Evolutionary conservation across 169 alveolate species (phyloP), one percentile per base, ranked within the genome.

Genomic region (Eimeria tenella): DNA sequence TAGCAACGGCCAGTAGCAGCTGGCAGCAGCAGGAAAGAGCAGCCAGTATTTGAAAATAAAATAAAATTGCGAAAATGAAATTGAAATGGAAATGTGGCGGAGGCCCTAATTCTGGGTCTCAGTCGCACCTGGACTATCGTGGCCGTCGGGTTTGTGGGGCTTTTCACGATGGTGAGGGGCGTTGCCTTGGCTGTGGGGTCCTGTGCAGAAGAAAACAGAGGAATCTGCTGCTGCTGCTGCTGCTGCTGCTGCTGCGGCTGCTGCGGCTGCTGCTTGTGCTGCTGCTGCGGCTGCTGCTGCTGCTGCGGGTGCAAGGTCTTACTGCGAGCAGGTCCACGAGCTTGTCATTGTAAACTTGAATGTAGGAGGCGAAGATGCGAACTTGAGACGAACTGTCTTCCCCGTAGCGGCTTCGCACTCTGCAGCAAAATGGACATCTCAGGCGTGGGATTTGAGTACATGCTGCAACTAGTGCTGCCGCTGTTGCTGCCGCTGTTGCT

Each of bases 321-420:
- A 96, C 96, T 25, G 95, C 95, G 53, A 96, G 79, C 31, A 96
- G 94, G 82, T 96, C 97, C 68, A 95, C 94, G 86, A 96, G 94
- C 91, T 95, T 94, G 50, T 96, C 97, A 79, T 96, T 96, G 93
- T 96, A 96, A 15, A 96, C 79, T 92, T 96, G 97, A 86, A 96
- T 87, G 65, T 96, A 96, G 52, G 97, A 96, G 5, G 95, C 97
- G 56, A 94, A 96, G 55, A 96, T 96, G 55, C 90, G 84, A 10
- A 96, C 95, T 53, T 93, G 50, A 6, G 89, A 21, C 4, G 65
- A 21, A 42, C 89, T 81, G 56, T 62, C 89, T 21, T 56, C 89
- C 21, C 89, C 89, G 55, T 81, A 81, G 56, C 89, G 89, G 21
- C 60, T 81, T 21, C 89, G 17, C 55, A 81, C 89, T 10, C 89